Evolutionary conservation across 208 protist genomes (phyloP), one percentile per base, ranked within the genome.

Genomic region (Histomonas meleagridis): DNA sequence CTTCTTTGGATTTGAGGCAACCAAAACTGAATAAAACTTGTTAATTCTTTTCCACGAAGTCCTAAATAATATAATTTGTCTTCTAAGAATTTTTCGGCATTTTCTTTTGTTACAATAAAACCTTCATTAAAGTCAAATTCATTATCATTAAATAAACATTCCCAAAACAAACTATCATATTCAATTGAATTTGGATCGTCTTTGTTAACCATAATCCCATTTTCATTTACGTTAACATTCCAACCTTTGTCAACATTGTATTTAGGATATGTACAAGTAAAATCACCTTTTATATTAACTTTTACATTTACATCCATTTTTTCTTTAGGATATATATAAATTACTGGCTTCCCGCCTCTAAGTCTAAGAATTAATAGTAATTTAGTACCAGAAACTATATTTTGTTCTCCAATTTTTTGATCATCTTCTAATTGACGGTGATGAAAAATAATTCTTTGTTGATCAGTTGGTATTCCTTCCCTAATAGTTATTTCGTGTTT

Each of bases 351-450:
- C n/a, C 95, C 96, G 94, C 95, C 95, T 79, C 94, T 65, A 32
- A 97, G 92, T 76, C 95, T 94, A 55, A 96, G 93, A 32, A 96
- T 94, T 43, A 94, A 48, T 55, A 93, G 93, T 28, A 94, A n/a
- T 62, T 92, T 94, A 57, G 93, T n/a, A 81, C 60, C 51, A 16
- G 10, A 5, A 7, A 3, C 7, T 48, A 86, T 49, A 35, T 46
- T 55, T 7, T 86, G 48, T 48, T 86, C 72, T 49, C 7, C 5
- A 14, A 86, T 7, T 21, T 5, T 86, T 7, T 86, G 4, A 49
- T n/a, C 72, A n/a, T 86, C 72, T 23, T 86, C 40, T 4, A 86
- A 14, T 86, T 86, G 72, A 10, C 48, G 4, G 12, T 35, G n/a
- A 49, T 5, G 12, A 86, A 55, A 86, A 32, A 86, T 16, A 4